Base-by-base conservation (phyloP, 2,329 filamentous ascomycete species). In the Aspergillus pseudoglaucus region DNA sequence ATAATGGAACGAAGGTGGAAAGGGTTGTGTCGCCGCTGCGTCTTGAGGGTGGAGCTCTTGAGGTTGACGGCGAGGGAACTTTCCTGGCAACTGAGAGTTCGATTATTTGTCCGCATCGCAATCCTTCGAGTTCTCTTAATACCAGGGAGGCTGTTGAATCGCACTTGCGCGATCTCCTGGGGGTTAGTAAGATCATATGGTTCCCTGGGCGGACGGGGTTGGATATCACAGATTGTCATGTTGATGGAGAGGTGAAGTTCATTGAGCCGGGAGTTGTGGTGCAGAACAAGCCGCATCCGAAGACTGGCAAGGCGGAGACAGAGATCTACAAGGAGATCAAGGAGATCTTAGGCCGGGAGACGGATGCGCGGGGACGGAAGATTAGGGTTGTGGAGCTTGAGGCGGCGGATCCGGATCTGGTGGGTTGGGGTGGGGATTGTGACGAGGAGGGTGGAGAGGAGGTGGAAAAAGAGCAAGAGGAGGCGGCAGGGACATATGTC, bases 51-150 rank as follows among this genome's bases (percentile, higher is more conserved):
- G 62, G 61, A 3, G 56, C 47, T 6, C 44, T 65, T 3, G 60
- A 61, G n/a, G 50, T 53, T 6, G 63, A 66, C 37, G 63, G 63
- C 8, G 56, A 64, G 20, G 62, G 63, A 14, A 65, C 63, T 2
- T 49, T 66, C 12, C 47, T 65, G 3, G 56, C 54, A 14, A 55
- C 60, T 1, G 61, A 63, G 45, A 64, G 62, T 47, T 59, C 52
- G 18, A 57, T 65, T 33, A 38, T 65, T 35, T 58, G 57, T 27
- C 54, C 60, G 14, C 48, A 55, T 23, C 56, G 62, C 2, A 65
- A 65, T 30, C 56, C 55, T 1, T 56, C 56, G 3, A 25, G 56
- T 35, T 48, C 51, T 12, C 10, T 30, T 4, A 30, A 4, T 1
- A 30, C 33, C 2, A 56, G 55, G 12, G 45, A n/a, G 3, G 49